phyloP scores from a whole-genome alignment of 345 rosid genomes.

The Eucalyptus marginata region DNA sequence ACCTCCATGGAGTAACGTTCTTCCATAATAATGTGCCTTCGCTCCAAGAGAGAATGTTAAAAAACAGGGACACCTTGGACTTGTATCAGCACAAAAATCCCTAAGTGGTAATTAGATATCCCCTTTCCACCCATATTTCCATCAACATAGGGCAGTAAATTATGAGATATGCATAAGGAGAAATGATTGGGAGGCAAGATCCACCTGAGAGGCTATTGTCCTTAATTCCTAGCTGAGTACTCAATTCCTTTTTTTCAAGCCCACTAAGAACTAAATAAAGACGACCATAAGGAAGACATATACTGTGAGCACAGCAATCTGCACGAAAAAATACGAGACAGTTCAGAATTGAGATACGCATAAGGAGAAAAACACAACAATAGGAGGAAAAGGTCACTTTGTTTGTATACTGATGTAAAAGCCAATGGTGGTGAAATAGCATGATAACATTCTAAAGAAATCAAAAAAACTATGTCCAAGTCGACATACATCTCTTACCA shows the following conservation, averaged over 20 bases:
- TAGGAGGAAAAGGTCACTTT: not conserved
- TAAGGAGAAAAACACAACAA: not conserved
- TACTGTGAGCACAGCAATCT: constrained; percentile 89
- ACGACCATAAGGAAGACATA: constrained; percentile 97
- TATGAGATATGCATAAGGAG: constrained; percentile 86
- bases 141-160: constrained; percentile 94
- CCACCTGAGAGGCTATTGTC: constrained; percentile 85
- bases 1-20: constrained; percentile 94
- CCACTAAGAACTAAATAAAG: constrained; percentile 98
- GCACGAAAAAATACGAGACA: constrained; percentile 7
- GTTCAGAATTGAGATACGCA: not conserved
- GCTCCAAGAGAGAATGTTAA: constrained; percentile 97
- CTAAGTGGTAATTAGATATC: constrained; percentile 85
- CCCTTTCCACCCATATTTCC: constrained; percentile 95
- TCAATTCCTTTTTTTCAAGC: constrained; percentile 74
- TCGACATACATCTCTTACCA: constrained; percentile 85
- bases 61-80: constrained; percentile 85
- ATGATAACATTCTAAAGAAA: constrained; percentile 92
- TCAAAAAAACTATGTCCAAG: constrained; percentile 98
- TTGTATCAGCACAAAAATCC: constrained; percentile 88
- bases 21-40: constrained; percentile 88
- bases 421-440: constrained; percentile 92
- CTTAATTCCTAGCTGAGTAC: constrained; percentile 56
- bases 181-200: constrained; percentile 94
- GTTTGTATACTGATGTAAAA: constrained; percentile 91